A percentile compares a stretch with the other conserved stretches of the same genome.
These are phyloP conservation scores for Talaromyces sp. DNA, from an alignment of 2,329 filamentous ascomycete genomes.

Conservation along the genomic window DNA sequence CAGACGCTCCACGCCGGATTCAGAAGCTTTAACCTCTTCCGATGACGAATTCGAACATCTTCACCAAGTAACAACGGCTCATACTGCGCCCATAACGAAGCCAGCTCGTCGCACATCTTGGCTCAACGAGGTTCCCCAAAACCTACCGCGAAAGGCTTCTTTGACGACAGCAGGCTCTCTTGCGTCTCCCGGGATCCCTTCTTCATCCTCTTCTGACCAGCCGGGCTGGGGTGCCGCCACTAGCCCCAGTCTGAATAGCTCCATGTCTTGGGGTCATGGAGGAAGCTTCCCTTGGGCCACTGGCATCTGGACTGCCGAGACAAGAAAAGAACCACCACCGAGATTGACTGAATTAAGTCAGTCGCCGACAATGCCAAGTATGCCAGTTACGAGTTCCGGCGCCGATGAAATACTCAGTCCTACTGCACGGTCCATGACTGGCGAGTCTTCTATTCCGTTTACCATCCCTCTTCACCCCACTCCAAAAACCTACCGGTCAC, in stretches of 20 bases:
- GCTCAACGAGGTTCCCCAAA: constrained; percentile 75
- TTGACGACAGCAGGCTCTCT: constrained; percentile 69
- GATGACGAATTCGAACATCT: constrained; percentile 80
- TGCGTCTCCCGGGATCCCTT: constrained; percentile 74
- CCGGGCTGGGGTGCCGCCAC: constrained; percentile 42
- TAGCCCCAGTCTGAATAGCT: constrained; percentile 37
- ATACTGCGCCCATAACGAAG: constrained; percentile 53
- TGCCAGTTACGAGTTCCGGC: constrained; percentile 50
- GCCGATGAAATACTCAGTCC: constrained; percentile 54
- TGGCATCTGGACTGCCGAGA: constrained; percentile 76
- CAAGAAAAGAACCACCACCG: constrained; percentile 71
- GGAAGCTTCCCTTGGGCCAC: constrained; percentile 68
- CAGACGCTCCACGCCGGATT: constrained; percentile 86
- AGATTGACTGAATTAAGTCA: constrained; percentile 70
- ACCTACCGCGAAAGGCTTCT: constrained; percentile 69
- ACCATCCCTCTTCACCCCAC: constrained; percentile 84
- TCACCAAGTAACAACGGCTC: constrained; percentile 51
- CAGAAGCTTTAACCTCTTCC: constrained; percentile 87
- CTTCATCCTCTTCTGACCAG: constrained; percentile 69
- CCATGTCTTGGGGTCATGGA: constrained; percentile 45
- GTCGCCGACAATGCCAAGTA: constrained; percentile 64
- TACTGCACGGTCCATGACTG: constrained; percentile 42
- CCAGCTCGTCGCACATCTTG: constrained; percentile 74
- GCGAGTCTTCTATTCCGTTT: constrained; percentile 68
- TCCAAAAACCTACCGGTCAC: constrained; percentile 88